phyloP scores from a whole-genome alignment of 805 yeast genomes.

The Metschnikowia continentalis region DNA sequence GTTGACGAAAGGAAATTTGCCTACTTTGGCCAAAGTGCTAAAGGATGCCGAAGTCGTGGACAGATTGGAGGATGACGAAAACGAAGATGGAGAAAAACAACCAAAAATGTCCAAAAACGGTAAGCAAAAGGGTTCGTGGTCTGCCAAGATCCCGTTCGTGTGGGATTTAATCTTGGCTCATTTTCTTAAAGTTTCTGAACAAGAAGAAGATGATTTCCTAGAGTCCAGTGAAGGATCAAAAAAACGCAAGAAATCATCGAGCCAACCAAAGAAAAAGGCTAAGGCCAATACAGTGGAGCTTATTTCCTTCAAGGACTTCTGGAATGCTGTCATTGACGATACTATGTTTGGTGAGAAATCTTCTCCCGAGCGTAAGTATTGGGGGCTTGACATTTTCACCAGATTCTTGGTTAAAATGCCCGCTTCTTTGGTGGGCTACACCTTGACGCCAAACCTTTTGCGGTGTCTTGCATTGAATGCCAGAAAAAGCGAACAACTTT shows the following conservation, averaged over 20 bases:
- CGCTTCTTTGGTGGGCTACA: slow-evolving; percentile 16
- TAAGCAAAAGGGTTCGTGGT: slow-evolving; percentile 66
- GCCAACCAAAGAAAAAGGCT: slow-evolving; percentile 15
- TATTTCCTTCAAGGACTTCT: slow-evolving; percentile 53
- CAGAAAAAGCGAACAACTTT: slow-evolving; percentile 56
- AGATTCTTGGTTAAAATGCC: slow-evolving; percentile 34
- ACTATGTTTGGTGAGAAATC: slow-evolving; percentile 70
- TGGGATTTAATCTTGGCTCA: slow-evolving; percentile 61
- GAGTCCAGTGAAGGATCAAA: slow-evolving; percentile 15
- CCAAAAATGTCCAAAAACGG: slow-evolving; percentile 22
- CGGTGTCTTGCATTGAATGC: slow-evolving; percentile 75
- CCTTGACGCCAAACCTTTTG: slow-evolving; percentile 63
- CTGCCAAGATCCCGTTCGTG: slow-evolving; percentile 68
- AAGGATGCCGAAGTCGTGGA: slow-evolving; percentile 49
- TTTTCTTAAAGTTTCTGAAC: slow-evolving; percentile 20
- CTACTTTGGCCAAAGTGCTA: slow-evolving; percentile 56
- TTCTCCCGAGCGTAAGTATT: slow-evolving; percentile 79
- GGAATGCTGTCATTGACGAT: slow-evolving; percentile 78
- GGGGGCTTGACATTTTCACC: slow-evolving; percentile 76
- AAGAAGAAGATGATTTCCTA: slow-evolving; percentile 16
- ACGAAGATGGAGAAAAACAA: slow-evolving; percentile 13
- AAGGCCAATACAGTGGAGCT: slow-evolving; percentile 26
- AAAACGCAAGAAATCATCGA: slow-evolving; percentile 20
- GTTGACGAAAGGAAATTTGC: slow-evolving; percentile 63
- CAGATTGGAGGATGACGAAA: slow-evolving; percentile 33